These are phyloP conservation scores for Lactarius tabidus DNA, from an alignment of 768 basidiomycete genomes.

Conservation along the genomic window DNA sequence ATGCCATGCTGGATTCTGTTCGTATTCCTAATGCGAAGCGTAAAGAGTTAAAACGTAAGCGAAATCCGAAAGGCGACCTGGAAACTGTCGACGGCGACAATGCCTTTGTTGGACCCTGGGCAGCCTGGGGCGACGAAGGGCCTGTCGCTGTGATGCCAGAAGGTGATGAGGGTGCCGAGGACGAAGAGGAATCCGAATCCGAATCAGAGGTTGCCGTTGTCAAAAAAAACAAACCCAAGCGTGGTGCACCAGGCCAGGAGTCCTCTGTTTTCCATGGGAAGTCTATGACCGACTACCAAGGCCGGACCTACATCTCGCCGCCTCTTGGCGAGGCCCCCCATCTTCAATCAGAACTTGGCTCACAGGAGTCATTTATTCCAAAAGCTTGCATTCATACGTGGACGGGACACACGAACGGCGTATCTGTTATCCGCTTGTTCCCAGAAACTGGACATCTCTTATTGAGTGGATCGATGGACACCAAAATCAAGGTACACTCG, in stretches of 20 bases:
- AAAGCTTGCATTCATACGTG: conserved; percentile 96
- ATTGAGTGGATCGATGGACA: conserved; percentile 96
- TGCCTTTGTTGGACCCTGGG: conserved; percentile 95
- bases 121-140: conserved; percentile 81
- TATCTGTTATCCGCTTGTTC: conserved; percentile 90
- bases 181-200: conserved; percentile 47
- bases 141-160: conserved; percentile 54
- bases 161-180: conserved; percentile 53
- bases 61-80: conserved; percentile 73
- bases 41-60: conserved; percentile 81
- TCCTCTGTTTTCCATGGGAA: conserved; percentile 96
- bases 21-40: conserved; percentile 57
- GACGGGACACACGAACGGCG: conserved; percentile 96
- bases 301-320: conserved; percentile 96
- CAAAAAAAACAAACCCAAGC: conserved; percentile 77
- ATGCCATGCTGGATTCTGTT: conserved; percentile 69
- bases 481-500: conserved; percentile 85
- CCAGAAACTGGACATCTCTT: conserved; percentile 90
- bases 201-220: conserved; percentile 45
- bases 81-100: conserved; percentile 87
- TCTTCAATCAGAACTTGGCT: conserved; percentile 71
- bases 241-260: conserved; percentile 81
- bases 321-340: conserved; percentile 86
- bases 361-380: conserved; percentile 90
- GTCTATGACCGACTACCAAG: conserved; percentile 94